phyloP scores from a whole-genome alignment of 148 eudicot genomes.

The Pouteria glomerata region DNA sequence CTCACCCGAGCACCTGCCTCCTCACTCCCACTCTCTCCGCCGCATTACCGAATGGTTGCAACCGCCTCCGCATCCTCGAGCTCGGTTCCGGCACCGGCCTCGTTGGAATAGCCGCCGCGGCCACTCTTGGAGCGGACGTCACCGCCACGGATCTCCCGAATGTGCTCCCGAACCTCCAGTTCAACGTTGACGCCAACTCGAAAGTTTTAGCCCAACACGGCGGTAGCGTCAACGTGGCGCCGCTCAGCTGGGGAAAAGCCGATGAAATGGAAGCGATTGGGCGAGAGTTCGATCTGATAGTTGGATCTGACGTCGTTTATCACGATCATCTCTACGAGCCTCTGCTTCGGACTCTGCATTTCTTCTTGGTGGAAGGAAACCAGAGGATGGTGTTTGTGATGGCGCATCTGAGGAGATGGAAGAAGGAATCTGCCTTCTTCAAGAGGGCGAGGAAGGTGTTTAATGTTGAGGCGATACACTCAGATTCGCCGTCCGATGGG shows the following conservation, averaged over 20 bases:
- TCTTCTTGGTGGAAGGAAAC: conserved; percentile 29
- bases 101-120: conserved; percentile 74
- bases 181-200: conserved; percentile 46
- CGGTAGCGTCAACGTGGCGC: conserved; percentile 46
- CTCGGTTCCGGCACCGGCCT: conserved; percentile 83
- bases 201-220: conserved; percentile 23
- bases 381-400: conserved; percentile 52
- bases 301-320: conserved; percentile 84
- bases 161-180: conserved; percentile 51
- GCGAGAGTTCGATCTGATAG: conserved; percentile 45
- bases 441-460: conserved; percentile 67
- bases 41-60: not conserved
- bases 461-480: conserved; percentile 44
- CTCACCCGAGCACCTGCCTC: conserved; percentile 7
- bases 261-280: conserved; percentile 58
- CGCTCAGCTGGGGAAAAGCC: conserved; percentile 60
- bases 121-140: conserved; percentile 58
- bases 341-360: conserved; percentile 52
- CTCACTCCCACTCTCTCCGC: conserved; percentile 16
- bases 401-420: conserved; percentile 91
- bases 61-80: conserved; percentile 62
- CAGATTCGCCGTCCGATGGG: conserved; percentile 42
- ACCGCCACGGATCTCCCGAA: conserved; percentile 74
- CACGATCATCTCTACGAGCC: conserved; percentile 70
- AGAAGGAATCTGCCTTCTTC: conserved; percentile 69